Percentiles rank a stretch among this genome's conserved stretches.
These are phyloP conservation scores for Glycine latifolia DNA, from an alignment of 306 rosid genomes.

Conservation along the genomic window DNA sequence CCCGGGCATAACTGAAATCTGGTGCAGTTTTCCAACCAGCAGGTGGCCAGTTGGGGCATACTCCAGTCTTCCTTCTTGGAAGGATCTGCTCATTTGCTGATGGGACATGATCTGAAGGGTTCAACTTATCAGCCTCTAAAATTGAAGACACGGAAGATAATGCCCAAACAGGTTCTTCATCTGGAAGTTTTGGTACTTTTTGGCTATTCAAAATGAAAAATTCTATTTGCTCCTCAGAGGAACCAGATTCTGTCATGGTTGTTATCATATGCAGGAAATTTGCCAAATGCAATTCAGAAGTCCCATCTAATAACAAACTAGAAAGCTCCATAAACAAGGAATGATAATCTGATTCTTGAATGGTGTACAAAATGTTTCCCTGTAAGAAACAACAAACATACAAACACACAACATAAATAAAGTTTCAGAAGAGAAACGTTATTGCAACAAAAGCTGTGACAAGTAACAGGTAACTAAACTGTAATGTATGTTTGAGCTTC, in stretches of 20 bases:
- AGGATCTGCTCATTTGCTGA: conserved; percentile 52
- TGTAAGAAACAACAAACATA: conserved; percentile 47
- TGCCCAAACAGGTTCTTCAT: conserved; percentile 81
- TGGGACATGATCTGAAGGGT: conserved; percentile 42
- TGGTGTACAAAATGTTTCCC: conserved; percentile 71
- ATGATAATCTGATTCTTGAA: conserved; percentile 70
- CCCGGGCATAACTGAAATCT: conserved; percentile 71
- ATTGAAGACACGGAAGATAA: conserved; percentile 51
- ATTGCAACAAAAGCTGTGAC: background rate
- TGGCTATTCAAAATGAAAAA: conserved; percentile 76
- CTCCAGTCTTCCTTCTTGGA: conserved; percentile 58
- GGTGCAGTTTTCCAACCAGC: conserved; percentile 91
- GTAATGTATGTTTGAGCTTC: background rate
- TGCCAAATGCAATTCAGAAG: conserved; percentile 70
- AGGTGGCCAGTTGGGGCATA: conserved; percentile 72
- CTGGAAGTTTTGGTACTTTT: conserved; percentile 69
- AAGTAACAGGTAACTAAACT: background rate
- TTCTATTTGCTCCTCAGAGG: conserved; percentile 73
- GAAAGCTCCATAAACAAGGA: conserved; percentile 89
- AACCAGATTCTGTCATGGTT: conserved; percentile 77
- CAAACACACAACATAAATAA: conserved; percentile 4
- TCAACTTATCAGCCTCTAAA: conserved; percentile 48
- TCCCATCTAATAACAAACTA: conserved; percentile 67
- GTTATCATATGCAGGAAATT: conserved; percentile 91
- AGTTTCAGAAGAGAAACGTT: background rate